phyloP scores from a whole-genome alignment of 2,329 filamentous ascomycete genomes.

The Cordyceps fumosorosea region DNA sequence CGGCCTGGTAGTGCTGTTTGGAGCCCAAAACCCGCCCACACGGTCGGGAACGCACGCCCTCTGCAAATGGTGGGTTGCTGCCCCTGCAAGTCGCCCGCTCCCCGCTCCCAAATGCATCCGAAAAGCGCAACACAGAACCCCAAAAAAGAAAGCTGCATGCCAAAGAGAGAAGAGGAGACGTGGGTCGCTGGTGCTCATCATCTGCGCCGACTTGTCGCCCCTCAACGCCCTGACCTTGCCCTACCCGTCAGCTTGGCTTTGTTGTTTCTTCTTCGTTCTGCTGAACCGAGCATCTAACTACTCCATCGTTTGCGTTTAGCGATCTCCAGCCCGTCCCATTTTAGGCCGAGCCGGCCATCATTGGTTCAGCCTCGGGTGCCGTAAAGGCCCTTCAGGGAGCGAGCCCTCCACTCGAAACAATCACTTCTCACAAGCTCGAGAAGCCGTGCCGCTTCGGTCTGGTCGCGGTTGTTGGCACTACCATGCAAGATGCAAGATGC shows the following conservation, averaged over 20 bases:
- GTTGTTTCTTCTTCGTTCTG: background rate
- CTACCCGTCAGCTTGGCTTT: background rate
- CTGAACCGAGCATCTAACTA: background rate
- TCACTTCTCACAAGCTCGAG: background rate
- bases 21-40: constrained; percentile 12
- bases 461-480: background rate
- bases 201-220: background rate
- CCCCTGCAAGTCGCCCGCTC: constrained; percentile 11
- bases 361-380: background rate
- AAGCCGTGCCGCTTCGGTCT: background rate
- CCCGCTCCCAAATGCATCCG: constrained; percentile 8
- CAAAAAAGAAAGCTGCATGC: constrained; percentile 13
- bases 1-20: constrained; percentile 10
- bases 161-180: constrained; percentile 13
- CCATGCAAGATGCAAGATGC: background rate
- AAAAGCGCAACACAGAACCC: constrained; percentile 13
- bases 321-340: background rate
- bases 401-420: background rate
- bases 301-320: background rate
- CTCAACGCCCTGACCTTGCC: background rate
- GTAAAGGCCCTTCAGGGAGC: background rate
- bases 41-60: constrained; percentile 13
- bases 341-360: background rate
- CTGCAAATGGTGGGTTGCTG: constrained; percentile 4
- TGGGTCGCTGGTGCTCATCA: constrained; percentile 3